Evolutionary conservation across 2,329 filamentous ascomycete genomes (phyloP).

Genomic region (Xylaria sp.): DNA sequence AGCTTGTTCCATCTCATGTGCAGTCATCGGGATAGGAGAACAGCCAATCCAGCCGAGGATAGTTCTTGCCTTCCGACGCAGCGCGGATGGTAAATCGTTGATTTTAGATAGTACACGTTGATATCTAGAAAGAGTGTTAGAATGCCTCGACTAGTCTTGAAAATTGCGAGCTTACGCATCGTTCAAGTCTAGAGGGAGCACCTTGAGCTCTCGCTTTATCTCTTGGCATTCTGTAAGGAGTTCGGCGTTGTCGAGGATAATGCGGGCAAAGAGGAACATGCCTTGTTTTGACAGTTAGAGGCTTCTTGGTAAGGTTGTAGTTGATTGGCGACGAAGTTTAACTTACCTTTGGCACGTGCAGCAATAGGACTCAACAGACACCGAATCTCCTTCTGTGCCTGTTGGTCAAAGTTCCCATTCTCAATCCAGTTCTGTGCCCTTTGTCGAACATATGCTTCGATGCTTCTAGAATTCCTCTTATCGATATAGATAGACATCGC

Average conservation of each 20-base stretch:
- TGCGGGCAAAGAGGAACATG: conserved; percentile 43
- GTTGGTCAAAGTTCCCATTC: conserved; percentile 20
- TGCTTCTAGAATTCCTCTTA: conserved; percentile 31
- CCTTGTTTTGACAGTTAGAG: conserved; percentile 27
- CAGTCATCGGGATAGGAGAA: conserved; percentile 26
- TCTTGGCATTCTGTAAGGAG: conserved; percentile 26
- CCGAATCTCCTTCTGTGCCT: conserved; percentile 27
- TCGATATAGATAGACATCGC: not conserved
- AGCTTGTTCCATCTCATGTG: conserved; percentile 29
- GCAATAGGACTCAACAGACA: conserved; percentile 27
- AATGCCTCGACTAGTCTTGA: not conserved
- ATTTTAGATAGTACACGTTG: conserved; percentile 8
- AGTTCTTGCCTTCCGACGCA: conserved; percentile 15
- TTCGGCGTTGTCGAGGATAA: conserved; percentile 35
- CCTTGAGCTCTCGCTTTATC: conserved; percentile 36
- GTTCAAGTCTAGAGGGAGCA: conserved; percentile 38
- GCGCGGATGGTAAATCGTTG: conserved; percentile 9
- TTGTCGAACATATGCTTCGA: conserved; percentile 30
- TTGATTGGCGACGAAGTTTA: not conserved
- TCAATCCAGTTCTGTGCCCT: conserved; percentile 26
- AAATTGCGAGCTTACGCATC: conserved; percentile 36
- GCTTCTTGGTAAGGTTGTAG: not conserved
- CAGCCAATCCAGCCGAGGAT: conserved; percentile 34
- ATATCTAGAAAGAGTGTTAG: not conserved
- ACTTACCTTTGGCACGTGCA: conserved; percentile 35